Percentiles rank a stretch among this genome's conserved stretches.
These are phyloP conservation scores for Populus trichocarpa DNA, from an alignment of 441 rosid species.

Conservation along the genomic window DNA sequence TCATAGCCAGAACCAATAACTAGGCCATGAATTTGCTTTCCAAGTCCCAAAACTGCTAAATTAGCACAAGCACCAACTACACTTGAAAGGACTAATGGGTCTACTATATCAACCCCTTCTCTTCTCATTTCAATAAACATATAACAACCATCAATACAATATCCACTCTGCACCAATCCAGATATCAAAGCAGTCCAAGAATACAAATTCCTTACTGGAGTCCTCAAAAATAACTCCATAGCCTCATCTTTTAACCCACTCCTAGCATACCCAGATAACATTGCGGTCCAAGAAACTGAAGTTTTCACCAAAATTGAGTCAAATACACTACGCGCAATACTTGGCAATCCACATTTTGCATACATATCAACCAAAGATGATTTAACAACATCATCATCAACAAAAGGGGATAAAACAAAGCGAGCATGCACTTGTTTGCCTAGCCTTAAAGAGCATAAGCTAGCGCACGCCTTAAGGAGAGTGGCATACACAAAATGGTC, in stretches of 20 bases:
- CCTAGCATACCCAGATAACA: conserved; percentile 66
- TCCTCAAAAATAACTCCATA: conserved; percentile 37
- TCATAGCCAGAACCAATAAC: conserved; percentile 51
- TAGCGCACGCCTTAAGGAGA: conserved; percentile 67
- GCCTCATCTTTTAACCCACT: conserved; percentile 64
- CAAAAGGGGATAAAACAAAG: conserved; percentile 39
- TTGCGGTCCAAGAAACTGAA: conserved; percentile 64
- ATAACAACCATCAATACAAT: conserved; percentile 48
- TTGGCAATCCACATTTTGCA: conserved; percentile 53
- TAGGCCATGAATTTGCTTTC: conserved; percentile 65
- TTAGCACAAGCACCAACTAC: conserved; percentile 72
- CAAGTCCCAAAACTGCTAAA: conserved; percentile 53
- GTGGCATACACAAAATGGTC: conserved; percentile 69
- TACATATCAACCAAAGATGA: conserved; percentile 85
- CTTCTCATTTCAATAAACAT: conserved; percentile 69
- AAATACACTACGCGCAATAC: conserved; percentile 45
- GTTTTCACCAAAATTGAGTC: conserved; percentile 48
- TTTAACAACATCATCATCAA: conserved; percentile 61
- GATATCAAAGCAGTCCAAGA: conserved; percentile 80
- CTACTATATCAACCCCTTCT: conserved; percentile 54
- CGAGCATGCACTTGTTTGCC: conserved; percentile 73
- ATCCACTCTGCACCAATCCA: conserved; percentile 72
- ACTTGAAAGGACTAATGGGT: conserved; percentile 74
- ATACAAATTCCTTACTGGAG: conserved; percentile 55
- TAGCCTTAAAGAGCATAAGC: conserved; percentile 38